Evolutionary conservation across 768 basidiomycete genomes (phyloP), one percentile per base, ranked within the genome.

Genomic region (Hygrocybe punicea): DNA sequence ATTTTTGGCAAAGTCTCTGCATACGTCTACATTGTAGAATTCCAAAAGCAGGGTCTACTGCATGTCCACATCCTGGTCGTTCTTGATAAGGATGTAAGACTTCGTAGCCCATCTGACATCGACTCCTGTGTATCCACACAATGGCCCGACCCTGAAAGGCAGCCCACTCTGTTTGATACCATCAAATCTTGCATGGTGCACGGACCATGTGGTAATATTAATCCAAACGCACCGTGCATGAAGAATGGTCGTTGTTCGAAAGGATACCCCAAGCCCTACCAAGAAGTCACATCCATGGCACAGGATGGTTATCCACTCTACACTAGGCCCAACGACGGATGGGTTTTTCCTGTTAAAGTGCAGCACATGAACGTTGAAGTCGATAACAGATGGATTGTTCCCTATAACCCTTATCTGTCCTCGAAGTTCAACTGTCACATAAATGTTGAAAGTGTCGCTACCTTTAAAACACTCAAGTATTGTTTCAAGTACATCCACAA

Each of bases 141-240:
- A 19, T 73, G 73, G 52, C 82, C 82, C 11, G 73, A n/a, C n/a
- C n/a, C n/a, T n/a, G n/a, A n/a, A n/a, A n/a, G n/a, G n/a, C n/a
- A n/a, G n/a, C n/a, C n/a, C n/a, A n/a, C 9, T 6, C 73, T 84
- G 0, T 77, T 72, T 65, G 67, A 73, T 1, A 65, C 68, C 11
- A 73, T 82, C 17, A 72, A 70, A 37, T 59, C 56, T 17, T 70
- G 55, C 50, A 81, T 81, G 80, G 62, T 81, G 1, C 81, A 84
- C 74, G 75, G 71, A 11, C 78, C 81, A 1, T 81, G 79, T 65
- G 67, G 72, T 11, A 51, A 60, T 13, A 16, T 33, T 0, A 60
- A 67, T 34, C 63, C 61, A 17, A 54, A 61, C 45, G 57, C 63
- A 2, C 44, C 58, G 10, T 81, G 78, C 60, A 69, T n/a, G n/a